phyloP scores from a whole-genome alignment of 2,329 filamentous ascomycete genomes.

The Ophiocordyceps sinensis region DNA sequence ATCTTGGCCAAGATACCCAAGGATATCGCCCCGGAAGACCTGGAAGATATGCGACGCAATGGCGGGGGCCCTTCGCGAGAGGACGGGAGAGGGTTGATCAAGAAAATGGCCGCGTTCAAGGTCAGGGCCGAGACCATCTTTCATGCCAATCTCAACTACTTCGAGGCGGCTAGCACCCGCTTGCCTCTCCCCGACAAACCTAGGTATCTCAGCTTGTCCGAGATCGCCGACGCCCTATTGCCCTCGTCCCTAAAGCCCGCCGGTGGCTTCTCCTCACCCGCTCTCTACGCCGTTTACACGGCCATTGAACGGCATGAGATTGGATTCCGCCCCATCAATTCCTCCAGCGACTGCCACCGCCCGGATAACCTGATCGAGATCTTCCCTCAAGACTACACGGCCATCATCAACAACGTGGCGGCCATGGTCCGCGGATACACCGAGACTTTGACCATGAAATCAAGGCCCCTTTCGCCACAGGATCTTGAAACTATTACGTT shows the following conservation, averaged over 20 bases:
- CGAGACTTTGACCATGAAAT: slow-evolving; percentile 6
- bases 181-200: slow-evolving; percentile 22
- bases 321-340: slow-evolving; percentile 38
- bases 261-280: slow-evolving; percentile 26
- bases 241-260: slow-evolving; percentile 18
- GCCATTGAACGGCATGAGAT: slow-evolving; percentile 45
- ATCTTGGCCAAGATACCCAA: slow-evolving; percentile 16
- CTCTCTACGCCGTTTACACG: slow-evolving; percentile 57
- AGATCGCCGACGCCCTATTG: slow-evolving; percentile 33
- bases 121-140: slow-evolving; percentile 27
- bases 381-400: slow-evolving; percentile 15
- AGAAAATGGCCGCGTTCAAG: slow-evolving; percentile 32
- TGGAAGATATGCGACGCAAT: slow-evolving; percentile 15
- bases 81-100: slow-evolving; percentile 26
- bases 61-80: slow-evolving; percentile 29
- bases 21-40: slow-evolving; percentile 13
- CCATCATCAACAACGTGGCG: slow-evolving; percentile 16
- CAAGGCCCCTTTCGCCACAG: slow-evolving; percentile 4
- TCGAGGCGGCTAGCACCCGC: slow-evolving; percentile 30
- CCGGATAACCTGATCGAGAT: slow-evolving; percentile 47
- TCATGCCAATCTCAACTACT: slow-evolving; percentile 29
- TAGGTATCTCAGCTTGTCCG: slow-evolving; percentile 33
- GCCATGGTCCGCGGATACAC: slow-evolving; percentile 19
- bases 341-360: slow-evolving; percentile 31
- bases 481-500: slow-evolving; percentile 13